phyloP scores from a whole-genome alignment of 1,284 basidiomycete species.

The Cryptococcus sp. region DNA sequence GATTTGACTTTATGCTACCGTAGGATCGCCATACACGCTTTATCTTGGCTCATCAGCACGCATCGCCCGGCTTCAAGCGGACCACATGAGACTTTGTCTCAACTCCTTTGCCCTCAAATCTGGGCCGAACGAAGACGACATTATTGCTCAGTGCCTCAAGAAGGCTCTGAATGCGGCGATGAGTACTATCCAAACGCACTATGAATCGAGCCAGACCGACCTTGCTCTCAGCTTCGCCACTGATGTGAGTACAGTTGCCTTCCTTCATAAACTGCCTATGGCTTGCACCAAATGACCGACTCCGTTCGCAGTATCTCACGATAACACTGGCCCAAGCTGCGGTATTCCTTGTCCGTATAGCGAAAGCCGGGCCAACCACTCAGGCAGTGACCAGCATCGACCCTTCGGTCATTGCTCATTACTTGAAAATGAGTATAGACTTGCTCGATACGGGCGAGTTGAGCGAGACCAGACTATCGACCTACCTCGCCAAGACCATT shows the following conservation, averaged over 20 bases:
- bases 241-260: conserved; percentile 27
- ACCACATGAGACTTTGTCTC: conserved; percentile 41
- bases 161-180: conserved; percentile 40
- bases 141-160: conserved; percentile 29
- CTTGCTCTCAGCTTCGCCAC: conserved; percentile 40
- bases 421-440: conserved; percentile 33
- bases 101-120: conserved; percentile 41
- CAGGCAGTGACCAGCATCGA: conserved; percentile 24
- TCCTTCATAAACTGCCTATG: too few relatives aligned
- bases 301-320: conserved; percentile 31
- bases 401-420: conserved; percentile 32
- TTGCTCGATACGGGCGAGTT: conserved; percentile 32
- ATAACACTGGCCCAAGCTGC: conserved; percentile 43
- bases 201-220: conserved; percentile 37
- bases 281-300: background rate
- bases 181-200: conserved; percentile 38
- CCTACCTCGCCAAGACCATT: conserved; percentile 35
- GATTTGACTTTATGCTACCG: background rate
- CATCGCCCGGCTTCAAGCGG: conserved; percentile 35
- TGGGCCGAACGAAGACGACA: conserved; percentile 27
- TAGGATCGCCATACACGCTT: conserved; percentile 36
- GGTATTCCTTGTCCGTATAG: conserved; percentile 38
- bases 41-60: conserved; percentile 38
- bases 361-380: conserved; percentile 22
- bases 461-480: conserved; percentile 35